phyloP scores from a whole-genome alignment of 176 grass and related monocot genomes.

The Cenchrus americanus region DNA sequence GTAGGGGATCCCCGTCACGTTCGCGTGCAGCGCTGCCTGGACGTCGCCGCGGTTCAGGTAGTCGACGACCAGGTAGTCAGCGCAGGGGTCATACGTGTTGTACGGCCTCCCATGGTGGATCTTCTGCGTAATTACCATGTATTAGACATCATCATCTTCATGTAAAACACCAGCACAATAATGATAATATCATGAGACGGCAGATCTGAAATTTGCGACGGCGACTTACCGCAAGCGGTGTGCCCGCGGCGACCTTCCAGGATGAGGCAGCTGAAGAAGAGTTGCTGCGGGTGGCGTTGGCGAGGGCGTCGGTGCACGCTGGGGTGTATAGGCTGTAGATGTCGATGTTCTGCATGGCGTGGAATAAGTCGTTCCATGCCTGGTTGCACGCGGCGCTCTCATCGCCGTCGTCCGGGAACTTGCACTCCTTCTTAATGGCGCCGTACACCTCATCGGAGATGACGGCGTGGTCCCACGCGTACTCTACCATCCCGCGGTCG shows the following conservation, averaged over 20 bases:
- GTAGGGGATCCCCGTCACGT: conserved; percentile 70
- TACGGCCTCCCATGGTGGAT: conserved; percentile 1
- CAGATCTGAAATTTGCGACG: too few species aligned
- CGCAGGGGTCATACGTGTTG: conserved; percentile 78
- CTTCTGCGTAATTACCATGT: background rate
- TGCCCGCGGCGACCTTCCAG: conserved; percentile 25
- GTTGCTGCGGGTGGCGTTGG: background rate
- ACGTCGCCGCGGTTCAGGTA: conserved; percentile 87
- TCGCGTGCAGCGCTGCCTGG: conserved; percentile 83
- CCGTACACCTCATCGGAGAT: conserved; percentile 73
- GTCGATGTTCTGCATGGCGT: conserved; percentile 62
- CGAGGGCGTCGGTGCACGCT: conserved; percentile 39
- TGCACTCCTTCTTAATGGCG: conserved; percentile 59
- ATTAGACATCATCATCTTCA: too few species aligned
- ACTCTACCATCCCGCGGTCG: conserved; percentile 67
- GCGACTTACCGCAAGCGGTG: conserved; percentile 11
- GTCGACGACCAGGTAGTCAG: conserved; percentile 41
- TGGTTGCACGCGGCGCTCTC: conserved; percentile 16
- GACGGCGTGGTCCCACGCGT: conserved; percentile 89
- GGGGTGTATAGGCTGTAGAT: conserved; percentile 95
- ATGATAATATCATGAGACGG: too few species aligned
- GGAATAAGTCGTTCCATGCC: conserved; percentile 59
- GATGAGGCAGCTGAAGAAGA: background rate
- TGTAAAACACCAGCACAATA: too few species aligned
- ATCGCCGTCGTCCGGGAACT: conserved; percentile 46